Conservation (phyloP, 192 early-diverging fungal genomes). For the Thamnidium elegans region DNA sequence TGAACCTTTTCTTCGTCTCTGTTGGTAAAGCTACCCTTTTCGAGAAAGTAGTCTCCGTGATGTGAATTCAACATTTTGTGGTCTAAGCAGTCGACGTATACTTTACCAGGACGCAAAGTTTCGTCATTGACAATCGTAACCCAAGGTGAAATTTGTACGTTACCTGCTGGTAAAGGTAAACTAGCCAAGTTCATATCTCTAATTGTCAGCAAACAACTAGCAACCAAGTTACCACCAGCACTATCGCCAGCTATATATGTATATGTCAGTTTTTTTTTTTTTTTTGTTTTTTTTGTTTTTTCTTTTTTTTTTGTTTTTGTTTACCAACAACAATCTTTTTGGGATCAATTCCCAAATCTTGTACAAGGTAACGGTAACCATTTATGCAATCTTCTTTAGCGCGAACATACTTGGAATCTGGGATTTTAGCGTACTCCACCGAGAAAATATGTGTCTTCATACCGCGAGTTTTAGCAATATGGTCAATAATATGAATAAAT, state of each 20-base stretch:
- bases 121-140: not conserved
- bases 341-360: constrained; percentile 15
- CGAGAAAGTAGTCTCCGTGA: not conserved
- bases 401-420: not conserved
- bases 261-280: not conserved
- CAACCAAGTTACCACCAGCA: constrained; percentile 20
- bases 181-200: not conserved
- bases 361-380: constrained; percentile 15
- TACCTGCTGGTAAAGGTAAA: constrained; percentile 19
- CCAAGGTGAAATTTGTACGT: constrained; percentile 19
- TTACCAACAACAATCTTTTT: constrained; percentile 20
- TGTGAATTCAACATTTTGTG: not conserved
- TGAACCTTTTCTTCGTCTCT: not conserved
- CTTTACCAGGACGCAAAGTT: not conserved
- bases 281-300: not conserved
- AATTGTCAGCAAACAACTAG: not conserved
- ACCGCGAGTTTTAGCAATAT: not conserved
- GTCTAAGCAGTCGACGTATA: not conserved
- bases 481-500: constrained; percentile 13
- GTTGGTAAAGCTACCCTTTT: not conserved
- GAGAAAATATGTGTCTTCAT: constrained; percentile 8
- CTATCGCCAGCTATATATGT: constrained; percentile 16
- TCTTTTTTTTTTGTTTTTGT: too few species aligned
- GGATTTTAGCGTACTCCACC: constrained; percentile 5
- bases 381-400: constrained; percentile 12